Base-by-base conservation (phyloP, 768 basidiomycete genomes). In the Serendipita sp. region DNA sequence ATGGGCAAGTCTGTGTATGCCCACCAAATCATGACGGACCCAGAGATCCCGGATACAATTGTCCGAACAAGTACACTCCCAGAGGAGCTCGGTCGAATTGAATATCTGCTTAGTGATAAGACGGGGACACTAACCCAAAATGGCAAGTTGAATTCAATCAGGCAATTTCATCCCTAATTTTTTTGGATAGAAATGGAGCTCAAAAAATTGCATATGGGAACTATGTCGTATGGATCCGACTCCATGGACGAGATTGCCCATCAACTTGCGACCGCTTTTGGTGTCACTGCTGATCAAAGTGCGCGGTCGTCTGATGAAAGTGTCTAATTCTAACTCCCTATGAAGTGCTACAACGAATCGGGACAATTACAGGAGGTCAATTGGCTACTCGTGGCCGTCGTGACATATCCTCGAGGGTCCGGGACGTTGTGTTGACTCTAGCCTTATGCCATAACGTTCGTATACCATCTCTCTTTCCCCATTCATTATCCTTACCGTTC, bases 1-100 rank as follows among this genome's bases (percentile, higher is more conserved):
- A 98, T 99, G 94, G 96, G 96, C 63, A 99, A 99, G 75, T 98
- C 94, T 0, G 88, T 98, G 44, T 99, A 99, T 68, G 93, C 91
- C 0, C 85, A 88, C 44, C 89, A 93, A 66, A 98, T 98, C 63
- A 92, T 94, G 86, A 85, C 82, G 60, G 96, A 98, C 74, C 70
- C 68, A 48, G 91, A 97, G 73, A 99, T 99, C 67, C 91, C 93
- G 3, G 83, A 85, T 51, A 96, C 96, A 3, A 96, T 98, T 65
- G 96, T 98, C 5, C 80, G 96, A 14, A 98, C 96, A n/a, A 91
- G 88, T 69, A 99, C 96, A 0, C 78, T 99, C 2, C 96, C 96
- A 0, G 96, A 99, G 71, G 94, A 98, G 71, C 79, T 98, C 16
- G 94, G 94, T 14, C 78, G 95, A 63, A 91, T 98, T 64, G 92